phyloP scores from a whole-genome alignment of 768 basidiomycete genomes.

The Phallus indusiatus region DNA sequence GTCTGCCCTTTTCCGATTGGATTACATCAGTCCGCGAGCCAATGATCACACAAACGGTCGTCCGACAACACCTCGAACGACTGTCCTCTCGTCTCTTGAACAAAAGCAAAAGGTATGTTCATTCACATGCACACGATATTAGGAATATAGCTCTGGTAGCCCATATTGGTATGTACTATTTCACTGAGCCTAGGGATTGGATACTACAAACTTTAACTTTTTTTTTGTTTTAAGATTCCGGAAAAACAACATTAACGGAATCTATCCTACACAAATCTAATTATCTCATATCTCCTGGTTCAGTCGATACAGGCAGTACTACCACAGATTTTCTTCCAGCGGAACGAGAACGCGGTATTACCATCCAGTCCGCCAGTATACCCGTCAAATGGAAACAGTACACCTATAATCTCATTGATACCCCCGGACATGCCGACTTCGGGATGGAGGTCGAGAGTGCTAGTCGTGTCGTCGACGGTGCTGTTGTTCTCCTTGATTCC shows the following conservation, averaged over 20 bases:
- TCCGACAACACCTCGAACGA: not conserved
- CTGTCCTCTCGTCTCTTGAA: not conserved
- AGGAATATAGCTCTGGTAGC: constrained; percentile 86
- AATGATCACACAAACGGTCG: not conserved
- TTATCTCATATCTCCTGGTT: constrained; percentile 64
- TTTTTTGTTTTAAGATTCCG: constrained; percentile 51
- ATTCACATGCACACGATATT: constrained; percentile 24
- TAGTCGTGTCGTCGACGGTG: constrained; percentile 83
- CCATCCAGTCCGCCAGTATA: constrained; percentile 87
- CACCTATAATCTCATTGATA: constrained; percentile 84
- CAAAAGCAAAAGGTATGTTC: not conserved
- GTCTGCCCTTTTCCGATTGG: no score
- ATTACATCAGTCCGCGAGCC: no score
- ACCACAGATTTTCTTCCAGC: constrained; percentile 86
- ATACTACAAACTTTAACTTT: constrained; percentile 1
- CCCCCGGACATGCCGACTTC: constrained; percentile 89
- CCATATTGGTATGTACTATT: constrained; percentile 56
- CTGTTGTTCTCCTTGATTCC: constrained; percentile 79
- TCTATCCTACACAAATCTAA: constrained; percentile 71
- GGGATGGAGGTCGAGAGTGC: constrained; percentile 97
- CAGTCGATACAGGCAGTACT: constrained; percentile 85
- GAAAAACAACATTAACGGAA: constrained; percentile 84
- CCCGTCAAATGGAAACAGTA: constrained; percentile 79
- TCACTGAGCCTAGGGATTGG: not conserved
- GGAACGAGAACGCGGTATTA: constrained; percentile 84